Evolutionary conservation across 345 rosid genomes (phyloP), one percentile per base, ranked within the genome.

Genomic region (Rhizophora apiculata): DNA sequence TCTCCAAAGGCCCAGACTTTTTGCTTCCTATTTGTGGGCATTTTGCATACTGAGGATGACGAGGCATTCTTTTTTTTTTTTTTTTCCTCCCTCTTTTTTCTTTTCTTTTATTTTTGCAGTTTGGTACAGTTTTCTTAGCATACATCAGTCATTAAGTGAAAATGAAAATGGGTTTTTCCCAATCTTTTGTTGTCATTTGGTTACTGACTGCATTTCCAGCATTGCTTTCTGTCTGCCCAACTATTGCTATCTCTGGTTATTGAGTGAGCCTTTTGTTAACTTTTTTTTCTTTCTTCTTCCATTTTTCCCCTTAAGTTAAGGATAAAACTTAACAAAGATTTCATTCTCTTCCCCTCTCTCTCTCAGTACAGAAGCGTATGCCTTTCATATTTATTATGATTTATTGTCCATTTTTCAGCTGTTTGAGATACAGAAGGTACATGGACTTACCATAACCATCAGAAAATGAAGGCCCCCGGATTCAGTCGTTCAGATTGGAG

Each of bases 1-100:
- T 85, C 89, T 82, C 89, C 85, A 55, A 79, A 78, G 79, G 82
- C 84, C 90, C 86, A 73, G 70, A 76, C 26, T 69, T 76, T 83
- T 82, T 70, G 32, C 49, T 43, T 43, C 19, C 19, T 30, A 70
- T 68, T 64, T 69, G 81, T 83, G 88, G 89, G 85, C 74, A 77
- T 79, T 78, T 84, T 84, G 78, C 72, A 69, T 54, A 59, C 78
- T 30, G 78, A 79, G 93, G 90, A 88, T 67, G 90, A 81, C 54
- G 89, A 71, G 85, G 87, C 86, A 76, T 71, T 69, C 55, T 65
- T 26, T 60, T 68, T 49, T 57, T 68, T 63, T 21, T 68, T 48
- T 4, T 60, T 39, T 37, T 55, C 21, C 5, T 8, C 26, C 20
- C 9, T 21, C 15, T 21, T 9, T 22, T 20, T 21, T 26, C 21